Percentiles rank a stretch among this genome's conserved stretches.
phyloP scores from a whole-genome alignment of 2,329 filamentous ascomycete species.

The Rhinocladiella similis region DNA sequence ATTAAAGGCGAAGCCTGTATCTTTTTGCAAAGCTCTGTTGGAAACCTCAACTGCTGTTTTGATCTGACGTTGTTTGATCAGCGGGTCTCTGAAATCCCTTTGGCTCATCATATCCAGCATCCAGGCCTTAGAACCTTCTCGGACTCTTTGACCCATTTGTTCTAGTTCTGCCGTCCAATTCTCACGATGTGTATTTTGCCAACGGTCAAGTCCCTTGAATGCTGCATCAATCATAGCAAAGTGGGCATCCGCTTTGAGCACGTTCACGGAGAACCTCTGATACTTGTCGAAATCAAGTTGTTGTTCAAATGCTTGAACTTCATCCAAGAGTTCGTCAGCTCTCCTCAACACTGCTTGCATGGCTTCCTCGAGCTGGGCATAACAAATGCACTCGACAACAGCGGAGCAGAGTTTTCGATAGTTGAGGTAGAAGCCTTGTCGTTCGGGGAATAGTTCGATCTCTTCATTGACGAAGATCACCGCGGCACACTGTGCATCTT shows the following conservation, averaged over 20 bases:
- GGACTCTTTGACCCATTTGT: conserved; percentile 40
- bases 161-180: conserved; percentile 48
- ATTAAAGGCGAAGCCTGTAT: conserved; percentile 78
- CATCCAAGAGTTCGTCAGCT: conserved; percentile 69
- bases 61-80: conserved; percentile 77
- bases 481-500: conserved; percentile 77
- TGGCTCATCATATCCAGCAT: conserved; percentile 40
- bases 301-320: conserved; percentile 42
- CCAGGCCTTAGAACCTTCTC: conserved; percentile 43
- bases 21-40: conserved; percentile 74
- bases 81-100: conserved; percentile 64
- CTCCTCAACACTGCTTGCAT: conserved; percentile 82
- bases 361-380: conserved; percentile 78
- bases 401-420: conserved; percentile 88
- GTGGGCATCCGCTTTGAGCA: conserved; percentile 81
- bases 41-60: conserved; percentile 84
- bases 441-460: conserved; percentile 89
- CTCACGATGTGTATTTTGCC: conserved; percentile 58
- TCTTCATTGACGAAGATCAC: conserved; percentile 85
- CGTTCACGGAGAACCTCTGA: conserved; percentile 48
- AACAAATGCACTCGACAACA: conserved; percentile 83
- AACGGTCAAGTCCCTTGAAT: conserved; percentile 84
- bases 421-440: conserved; percentile 93
- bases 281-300: conserved; percentile 38
- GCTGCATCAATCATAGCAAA: conserved; percentile 87